phyloP scores from a whole-genome alignment of 2,329 filamentous ascomycete genomes.

The Aspergillus sp. region DNA sequence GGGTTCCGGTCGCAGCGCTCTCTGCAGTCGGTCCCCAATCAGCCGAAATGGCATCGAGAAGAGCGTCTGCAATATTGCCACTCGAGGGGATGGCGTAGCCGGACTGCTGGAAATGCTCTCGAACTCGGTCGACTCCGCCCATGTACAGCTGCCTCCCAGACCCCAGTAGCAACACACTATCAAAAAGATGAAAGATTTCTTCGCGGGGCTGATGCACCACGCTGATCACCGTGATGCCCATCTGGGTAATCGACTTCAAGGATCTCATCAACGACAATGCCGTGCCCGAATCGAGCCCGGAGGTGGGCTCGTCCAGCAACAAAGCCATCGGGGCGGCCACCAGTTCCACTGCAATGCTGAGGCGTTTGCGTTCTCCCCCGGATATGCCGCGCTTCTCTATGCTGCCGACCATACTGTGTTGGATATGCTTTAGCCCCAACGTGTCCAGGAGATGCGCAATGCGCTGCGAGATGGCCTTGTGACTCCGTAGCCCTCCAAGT shows the following conservation, averaged over 20 bases:
- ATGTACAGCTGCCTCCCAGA: slow-evolving; percentile 58
- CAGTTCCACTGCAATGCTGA: slow-evolving; percentile 60
- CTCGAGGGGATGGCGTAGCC: neutral
- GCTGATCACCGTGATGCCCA: slow-evolving; percentile 58
- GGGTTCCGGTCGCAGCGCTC: neutral
- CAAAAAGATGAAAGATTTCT: slow-evolving; percentile 59
- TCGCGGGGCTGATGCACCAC: slow-evolving; percentile 61
- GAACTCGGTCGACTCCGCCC: neutral
- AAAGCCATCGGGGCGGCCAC: slow-evolving; percentile 57
- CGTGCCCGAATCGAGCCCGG: slow-evolving; percentile 55
- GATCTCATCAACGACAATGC: slow-evolving; percentile 57
- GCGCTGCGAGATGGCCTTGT: neutral
- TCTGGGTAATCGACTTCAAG: slow-evolving; percentile 52
- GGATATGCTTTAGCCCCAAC: neutral
- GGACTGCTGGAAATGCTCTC: neutral
- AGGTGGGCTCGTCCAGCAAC: slow-evolving; percentile 56
- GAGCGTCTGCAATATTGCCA: neutral
- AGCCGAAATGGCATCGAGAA: neutral
- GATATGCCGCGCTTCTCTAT: slow-evolving; percentile 53
- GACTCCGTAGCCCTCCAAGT: neutral
- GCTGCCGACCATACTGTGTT: slow-evolving; percentile 46
- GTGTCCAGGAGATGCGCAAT: neutral
- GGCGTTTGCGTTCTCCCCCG: slow-evolving; percentile 57
- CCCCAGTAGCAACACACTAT: slow-evolving; percentile 56
- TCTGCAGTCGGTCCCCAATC: neutral